Base-by-base conservation (phyloP, 2,329 filamentous ascomycete species). In the Cladosporium sp. region DNA sequence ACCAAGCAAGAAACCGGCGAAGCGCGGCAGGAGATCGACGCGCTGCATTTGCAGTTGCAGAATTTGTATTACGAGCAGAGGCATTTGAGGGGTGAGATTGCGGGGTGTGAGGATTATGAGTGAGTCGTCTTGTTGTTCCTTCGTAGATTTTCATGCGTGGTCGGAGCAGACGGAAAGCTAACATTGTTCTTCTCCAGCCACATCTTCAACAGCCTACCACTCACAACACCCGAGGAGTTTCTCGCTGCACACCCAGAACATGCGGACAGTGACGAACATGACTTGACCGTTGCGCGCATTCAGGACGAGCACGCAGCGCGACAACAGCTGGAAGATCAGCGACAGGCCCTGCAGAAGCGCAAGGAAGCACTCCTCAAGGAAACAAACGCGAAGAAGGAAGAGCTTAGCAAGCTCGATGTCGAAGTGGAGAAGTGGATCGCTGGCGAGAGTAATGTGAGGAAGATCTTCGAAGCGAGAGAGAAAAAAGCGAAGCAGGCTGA, bases 61-160 rank as follows among this genome's bases (percentile, higher is more conserved):
- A 99, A 99, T 75, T 82, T 99, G 8, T 96, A 95, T 78, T 99
- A 99, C 76, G 94, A 99, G 79, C 93, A 98, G 80, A 85, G 92
- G 64, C 93, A 97, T 78, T 82, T 99, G 64, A 88, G 91, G 70
- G 92, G 92, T 59, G 95, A 99, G 80, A 98, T 99, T 68, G 83
- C 87, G 0, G 92, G 92, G 10, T 98, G 95, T 78, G 92, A 97
- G 76, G 90, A 89, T 61, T 97, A 96, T 73, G 92, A 97, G 92
- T 96, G 81, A 68, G 91, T 86, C 6, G n/a, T 47, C n/a, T 24
- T 21, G 41, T 12, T 10, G 3, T n/a, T 26, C 2, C 12, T 12
- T 44, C 15, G 28, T 1, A 28, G 5, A n/a, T 51, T 30, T 10
- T 30, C 4, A 11, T 21, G 34, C 62, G 26, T 34, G 47, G 30